A percentile compares a stretch with the other conserved stretches of the same genome.
These are phyloP conservation scores for Mycosphaerella sp. DNA, from an alignment of 2,329 filamentous ascomycete genomes.

Conservation along the genomic window DNA sequence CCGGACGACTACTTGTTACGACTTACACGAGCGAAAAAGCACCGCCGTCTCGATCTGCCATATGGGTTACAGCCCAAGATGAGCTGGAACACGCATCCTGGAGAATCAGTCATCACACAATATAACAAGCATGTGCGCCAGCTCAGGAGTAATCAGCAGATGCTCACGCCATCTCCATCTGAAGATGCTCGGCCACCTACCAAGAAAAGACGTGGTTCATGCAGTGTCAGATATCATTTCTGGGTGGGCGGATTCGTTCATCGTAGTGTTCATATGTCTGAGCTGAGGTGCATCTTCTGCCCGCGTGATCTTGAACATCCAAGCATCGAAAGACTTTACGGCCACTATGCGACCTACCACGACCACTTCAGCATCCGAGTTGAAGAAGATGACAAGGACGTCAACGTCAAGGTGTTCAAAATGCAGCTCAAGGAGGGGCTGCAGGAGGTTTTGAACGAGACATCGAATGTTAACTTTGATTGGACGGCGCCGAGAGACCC, in stretches of 20 bases:
- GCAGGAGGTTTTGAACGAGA: slow-evolving; percentile 4
- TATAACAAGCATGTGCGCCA: slow-evolving; percentile 18
- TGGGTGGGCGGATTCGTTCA: slow-evolving; percentile 9
- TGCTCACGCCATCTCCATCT: slow-evolving; percentile 26
- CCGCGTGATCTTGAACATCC: slow-evolving; percentile 17
- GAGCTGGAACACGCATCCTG: slow-evolving; percentile 20
- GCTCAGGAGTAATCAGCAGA: slow-evolving; percentile 16
- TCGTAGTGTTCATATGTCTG: slow-evolving; percentile 6
- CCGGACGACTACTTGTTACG: slow-evolving; percentile 15
- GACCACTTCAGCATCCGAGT: slow-evolving; percentile 32
- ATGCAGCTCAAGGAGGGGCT: slow-evolving; percentile 15
- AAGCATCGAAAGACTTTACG: slow-evolving; percentile 29
- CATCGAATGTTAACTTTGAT: slow-evolving; percentile 22
- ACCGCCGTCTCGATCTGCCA: slow-evolving; percentile 14
- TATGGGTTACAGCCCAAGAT: slow-evolving; percentile 26
- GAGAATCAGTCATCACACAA: slow-evolving; percentile 20
- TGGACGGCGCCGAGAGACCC: slow-evolving; percentile 32
- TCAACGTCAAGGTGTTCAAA: slow-evolving; percentile 10
- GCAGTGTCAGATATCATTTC: slow-evolving; percentile 26
- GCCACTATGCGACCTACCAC: slow-evolving; percentile 34
- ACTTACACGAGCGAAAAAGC: slow-evolving; percentile 21
- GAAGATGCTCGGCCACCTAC: slow-evolving; percentile 13
- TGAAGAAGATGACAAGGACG: slow-evolving; percentile 16
- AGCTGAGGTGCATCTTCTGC: slow-evolving; percentile 27
- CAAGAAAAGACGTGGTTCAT: slow-evolving; percentile 5